Percentiles rank a stretch among this genome's conserved stretches.
Evolutionary conservation across 768 basidiomycete genomes (phyloP).

Genomic region (Mrakia gelida): DNA sequence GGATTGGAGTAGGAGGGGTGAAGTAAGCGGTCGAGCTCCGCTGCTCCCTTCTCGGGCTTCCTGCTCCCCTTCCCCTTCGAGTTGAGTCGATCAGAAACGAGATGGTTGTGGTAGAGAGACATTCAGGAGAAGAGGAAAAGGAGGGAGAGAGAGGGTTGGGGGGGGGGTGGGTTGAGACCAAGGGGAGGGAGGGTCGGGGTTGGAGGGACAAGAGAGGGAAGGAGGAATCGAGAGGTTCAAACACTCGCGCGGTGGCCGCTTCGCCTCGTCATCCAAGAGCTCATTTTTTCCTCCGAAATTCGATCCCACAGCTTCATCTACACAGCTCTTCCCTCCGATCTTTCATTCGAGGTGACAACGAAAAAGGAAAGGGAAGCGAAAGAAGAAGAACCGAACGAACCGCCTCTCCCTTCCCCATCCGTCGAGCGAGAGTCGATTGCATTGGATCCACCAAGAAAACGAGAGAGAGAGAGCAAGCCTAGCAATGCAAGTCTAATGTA

Average conservation of each 20-base stretch:
- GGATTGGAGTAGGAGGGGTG: slow-evolving; percentile 25
- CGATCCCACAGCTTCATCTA: no score
- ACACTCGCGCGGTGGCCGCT: no score
- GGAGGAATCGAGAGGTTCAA: not conserved
- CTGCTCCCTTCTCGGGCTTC: not conserved
- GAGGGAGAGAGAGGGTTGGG: not conserved
- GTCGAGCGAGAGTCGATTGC: no score
- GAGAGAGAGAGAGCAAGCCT: no score
- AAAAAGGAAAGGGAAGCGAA: not conserved
- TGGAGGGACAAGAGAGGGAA: not conserved
- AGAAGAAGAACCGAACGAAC: not conserved
- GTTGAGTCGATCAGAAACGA: not conserved
- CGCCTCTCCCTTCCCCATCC: not conserved
- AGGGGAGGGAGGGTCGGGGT: not conserved
- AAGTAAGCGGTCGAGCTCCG: slow-evolving; percentile 25
- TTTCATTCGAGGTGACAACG: not conserved
- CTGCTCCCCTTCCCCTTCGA: not conserved
- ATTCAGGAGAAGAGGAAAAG: not conserved
- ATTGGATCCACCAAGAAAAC: no score
- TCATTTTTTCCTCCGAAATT: no score
- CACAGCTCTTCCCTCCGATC: no score
- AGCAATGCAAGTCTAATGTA: no score
- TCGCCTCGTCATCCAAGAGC: no score
- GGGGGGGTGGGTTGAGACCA: not conserved
- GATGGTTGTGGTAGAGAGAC: slow-evolving; percentile 20